A percentile compares a stretch with the other conserved stretches of the same genome.
phyloP scores from a whole-genome alignment of 805 yeast genomes.

The Candida endomychidarum region DNA sequence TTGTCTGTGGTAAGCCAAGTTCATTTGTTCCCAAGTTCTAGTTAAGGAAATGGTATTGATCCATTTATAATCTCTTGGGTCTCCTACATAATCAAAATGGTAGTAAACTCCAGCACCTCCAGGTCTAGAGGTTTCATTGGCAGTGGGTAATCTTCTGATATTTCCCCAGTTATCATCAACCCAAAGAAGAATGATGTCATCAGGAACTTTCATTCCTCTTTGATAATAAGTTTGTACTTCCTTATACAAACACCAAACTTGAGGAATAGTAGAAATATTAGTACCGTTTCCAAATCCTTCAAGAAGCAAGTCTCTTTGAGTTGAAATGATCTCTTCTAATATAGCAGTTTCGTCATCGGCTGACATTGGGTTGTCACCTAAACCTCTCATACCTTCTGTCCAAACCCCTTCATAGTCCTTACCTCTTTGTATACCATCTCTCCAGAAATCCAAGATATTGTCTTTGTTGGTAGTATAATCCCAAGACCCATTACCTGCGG shows the following conservation, averaged over 20 bases:
- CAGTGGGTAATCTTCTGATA: constrained; percentile 24
- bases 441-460: constrained; percentile 18
- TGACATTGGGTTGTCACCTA: constrained; percentile 20
- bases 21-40: constrained; percentile 26
- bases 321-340: constrained; percentile 17
- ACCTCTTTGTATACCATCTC: constrained; percentile 18
- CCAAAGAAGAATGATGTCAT: constrained; percentile 25
- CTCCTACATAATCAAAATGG: constrained; percentile 29
- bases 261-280: constrained; percentile 18
- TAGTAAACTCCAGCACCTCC: constrained; percentile 30
- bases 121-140: constrained; percentile 18
- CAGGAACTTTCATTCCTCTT: constrained; percentile 20
- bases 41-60: constrained; percentile 23
- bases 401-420: constrained; percentile 18
- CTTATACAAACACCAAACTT: constrained; percentile 21
- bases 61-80: constrained; percentile 29
- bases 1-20: constrained; percentile 20
- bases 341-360: constrained; percentile 17
- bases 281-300: constrained; percentile 15
- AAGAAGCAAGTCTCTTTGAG: constrained; percentile 15
- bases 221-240: constrained; percentile 20
- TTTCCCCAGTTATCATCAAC: constrained; percentile 31
- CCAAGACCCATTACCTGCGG: constrained; percentile 18
- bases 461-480: constrained; percentile 18
- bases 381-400: constrained; percentile 21